Evolutionary conservation across 192 early-diverging fungal species (phyloP).

Genomic region (Dissophora globulifera): DNA sequence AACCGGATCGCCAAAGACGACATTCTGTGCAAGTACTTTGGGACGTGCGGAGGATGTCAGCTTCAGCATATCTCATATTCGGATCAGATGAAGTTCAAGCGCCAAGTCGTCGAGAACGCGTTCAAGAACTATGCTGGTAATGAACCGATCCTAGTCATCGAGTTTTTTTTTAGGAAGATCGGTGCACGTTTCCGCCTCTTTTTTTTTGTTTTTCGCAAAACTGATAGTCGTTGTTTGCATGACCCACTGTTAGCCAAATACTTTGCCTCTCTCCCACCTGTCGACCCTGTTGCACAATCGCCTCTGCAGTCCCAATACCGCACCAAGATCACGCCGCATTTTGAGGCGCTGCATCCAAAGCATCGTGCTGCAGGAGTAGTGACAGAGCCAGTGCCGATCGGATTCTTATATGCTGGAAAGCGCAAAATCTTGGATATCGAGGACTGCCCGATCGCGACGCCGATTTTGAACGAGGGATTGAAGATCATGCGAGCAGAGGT

Average conservation of each 20-base stretch:
- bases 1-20: conserved; percentile 47
- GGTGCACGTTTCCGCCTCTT: no score
- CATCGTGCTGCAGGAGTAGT: conserved; percentile 40
- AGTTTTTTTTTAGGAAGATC: no score
- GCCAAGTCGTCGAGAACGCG: conserved; percentile 61
- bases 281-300: conserved; percentile 59
- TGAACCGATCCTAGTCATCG: background rate
- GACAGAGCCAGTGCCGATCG: conserved; percentile 53
- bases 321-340: conserved; percentile 76
- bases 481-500: conserved; percentile 56
- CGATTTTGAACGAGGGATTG: conserved; percentile 65
- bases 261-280: conserved; percentile 52
- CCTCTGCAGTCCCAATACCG: conserved; percentile 69
- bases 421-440: conserved; percentile 73
- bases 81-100: conserved; percentile 71
- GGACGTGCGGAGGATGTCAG: conserved; percentile 69
- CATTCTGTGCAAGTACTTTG: conserved; percentile 69
- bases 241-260: conserved; percentile 56
- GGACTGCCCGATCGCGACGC: conserved; percentile 71
- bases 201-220: no score
- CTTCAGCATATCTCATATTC: conserved; percentile 69
- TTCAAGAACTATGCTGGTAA: conserved; percentile 56
- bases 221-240: no score
- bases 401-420: conserved; percentile 67
- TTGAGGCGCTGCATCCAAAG: conserved; percentile 62